Evolutionary conservation across 169 alveolate species (phyloP), one percentile per base, ranked within the genome.

Genomic region (Theileria sp.): DNA sequence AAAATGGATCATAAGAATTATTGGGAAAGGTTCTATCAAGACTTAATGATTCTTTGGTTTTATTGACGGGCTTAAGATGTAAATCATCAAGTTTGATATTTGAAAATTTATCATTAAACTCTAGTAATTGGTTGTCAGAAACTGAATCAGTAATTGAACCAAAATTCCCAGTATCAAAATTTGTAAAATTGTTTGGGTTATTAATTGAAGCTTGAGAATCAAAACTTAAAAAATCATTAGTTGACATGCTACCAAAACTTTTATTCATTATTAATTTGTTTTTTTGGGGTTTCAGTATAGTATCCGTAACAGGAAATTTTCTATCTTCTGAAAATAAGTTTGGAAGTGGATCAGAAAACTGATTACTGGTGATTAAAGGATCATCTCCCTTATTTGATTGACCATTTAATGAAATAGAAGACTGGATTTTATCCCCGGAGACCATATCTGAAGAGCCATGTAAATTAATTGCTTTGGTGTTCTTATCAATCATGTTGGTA

Each of bases 231-330:
- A 49, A 21, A 23, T 69, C 77, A 2, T 4, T 19, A 1, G 65
- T 51, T 69, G 65, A 69, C 77, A 69, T 69, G 67, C 77, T 69
- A 1, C 21, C 77, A 8, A 38, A 25, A 13, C 77, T 34, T 13
- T 8, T 61, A 8, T 61, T 61, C 30, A 8, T 8, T 8, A 26
- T 13, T 44, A 44, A 44, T 44, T 44, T 44, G 54, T 44, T 44
- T 44, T 44, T 44, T 44, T 44, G 19, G 17, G 19, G 1, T 44
- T 44, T 44, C 1, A 15, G 4, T 8, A 10, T 44, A 44, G 1
- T 44, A 44, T 44, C 54, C 54, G 1, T 13, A 44, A 44, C 54
- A 44, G 54, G 54, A 44, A 2, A 44, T 4, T 44, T 44, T 10
- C 54, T 44, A 44, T 44, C 54, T 15, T 44, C 54, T 44, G 54